Conservation (phyloP, 108 stramenopile genomes). For the Epithemia pelagica region DNA sequence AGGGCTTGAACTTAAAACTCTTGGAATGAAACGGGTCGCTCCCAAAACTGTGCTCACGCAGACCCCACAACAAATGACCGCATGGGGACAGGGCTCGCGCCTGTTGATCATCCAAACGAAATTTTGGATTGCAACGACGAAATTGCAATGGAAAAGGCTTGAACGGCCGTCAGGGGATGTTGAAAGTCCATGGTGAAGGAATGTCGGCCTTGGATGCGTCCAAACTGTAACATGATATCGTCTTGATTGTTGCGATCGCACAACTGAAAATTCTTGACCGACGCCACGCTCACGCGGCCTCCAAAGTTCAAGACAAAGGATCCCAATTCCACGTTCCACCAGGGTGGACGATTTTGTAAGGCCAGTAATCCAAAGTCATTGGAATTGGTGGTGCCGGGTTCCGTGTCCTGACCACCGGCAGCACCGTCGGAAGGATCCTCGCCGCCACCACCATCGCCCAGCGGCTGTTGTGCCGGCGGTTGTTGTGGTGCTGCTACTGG, state of each 20-base stretch:
- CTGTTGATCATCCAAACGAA: conserved; percentile 55
- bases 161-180: conserved; percentile 76
- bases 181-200: conserved; percentile 87
- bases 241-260: conserved; percentile 73
- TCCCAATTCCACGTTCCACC: conserved; percentile 84
- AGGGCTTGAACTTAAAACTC: too few relatives aligned
- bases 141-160: conserved; percentile 86
- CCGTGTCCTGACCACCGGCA: not conserved
- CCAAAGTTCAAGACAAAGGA: conserved; percentile 89
- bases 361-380: conserved; percentile 61
- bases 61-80: too few relatives aligned
- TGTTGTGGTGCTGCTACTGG: not conserved
- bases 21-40: too few relatives aligned
- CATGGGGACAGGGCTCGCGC: too few relatives aligned
- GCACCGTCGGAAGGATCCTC: not conserved
- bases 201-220: conserved; percentile 82
- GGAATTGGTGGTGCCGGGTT: not conserved
- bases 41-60: too few relatives aligned
- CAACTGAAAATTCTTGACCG: conserved; percentile 86
- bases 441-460: not conserved
- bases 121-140: conserved; percentile 84
- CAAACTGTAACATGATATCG: conserved; percentile 80
- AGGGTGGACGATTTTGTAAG: conserved; percentile 79
- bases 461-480: not conserved
- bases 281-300: conserved; percentile 80